These are phyloP conservation scores for Dichomitus squalens DNA, from an alignment of 1,284 basidiomycete genomes.

Conservation along the genomic window DNA sequence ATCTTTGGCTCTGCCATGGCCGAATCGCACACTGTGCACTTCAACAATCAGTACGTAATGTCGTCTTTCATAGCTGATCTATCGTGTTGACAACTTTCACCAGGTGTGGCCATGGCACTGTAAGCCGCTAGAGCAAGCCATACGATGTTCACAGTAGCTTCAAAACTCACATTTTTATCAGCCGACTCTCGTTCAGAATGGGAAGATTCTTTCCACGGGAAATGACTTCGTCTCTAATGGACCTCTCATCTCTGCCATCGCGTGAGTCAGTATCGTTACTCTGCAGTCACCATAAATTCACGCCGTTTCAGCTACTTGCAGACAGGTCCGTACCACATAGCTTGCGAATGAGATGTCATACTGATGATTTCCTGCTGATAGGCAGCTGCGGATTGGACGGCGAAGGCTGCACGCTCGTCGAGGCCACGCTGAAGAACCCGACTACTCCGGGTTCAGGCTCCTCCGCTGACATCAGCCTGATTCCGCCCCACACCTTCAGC, in stretches of 20 bases:
- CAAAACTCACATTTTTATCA: background rate
- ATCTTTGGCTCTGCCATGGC: no score
- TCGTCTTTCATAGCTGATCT: no score
- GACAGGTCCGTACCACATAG: conserved; percentile 23
- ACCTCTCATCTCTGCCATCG: background rate
- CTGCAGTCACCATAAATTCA: background rate
- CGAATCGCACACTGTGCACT: no score
- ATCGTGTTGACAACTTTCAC: no score
- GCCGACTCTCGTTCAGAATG: background rate
- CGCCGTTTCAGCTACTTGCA: conserved; percentile 30
- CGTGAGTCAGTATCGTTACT: background rate
- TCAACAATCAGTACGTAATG: no score
- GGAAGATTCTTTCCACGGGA: background rate
- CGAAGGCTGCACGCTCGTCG: conserved; percentile 44
- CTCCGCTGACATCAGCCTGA: conserved; percentile 46
- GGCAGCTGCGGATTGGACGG: conserved; percentile 43
- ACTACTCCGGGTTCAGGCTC: conserved; percentile 41
- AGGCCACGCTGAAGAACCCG: conserved; percentile 47
- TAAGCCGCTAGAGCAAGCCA: background rate
- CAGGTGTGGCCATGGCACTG: background rate
- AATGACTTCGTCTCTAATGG: background rate
- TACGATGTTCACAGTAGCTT: background rate
- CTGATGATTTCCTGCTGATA: background rate
- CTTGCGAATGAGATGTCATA: background rate
- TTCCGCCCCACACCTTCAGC: conserved; percentile 39